Base-by-base conservation (phyloP, 1,284 basidiomycete species). In the Meira miltonrushii region DNA sequence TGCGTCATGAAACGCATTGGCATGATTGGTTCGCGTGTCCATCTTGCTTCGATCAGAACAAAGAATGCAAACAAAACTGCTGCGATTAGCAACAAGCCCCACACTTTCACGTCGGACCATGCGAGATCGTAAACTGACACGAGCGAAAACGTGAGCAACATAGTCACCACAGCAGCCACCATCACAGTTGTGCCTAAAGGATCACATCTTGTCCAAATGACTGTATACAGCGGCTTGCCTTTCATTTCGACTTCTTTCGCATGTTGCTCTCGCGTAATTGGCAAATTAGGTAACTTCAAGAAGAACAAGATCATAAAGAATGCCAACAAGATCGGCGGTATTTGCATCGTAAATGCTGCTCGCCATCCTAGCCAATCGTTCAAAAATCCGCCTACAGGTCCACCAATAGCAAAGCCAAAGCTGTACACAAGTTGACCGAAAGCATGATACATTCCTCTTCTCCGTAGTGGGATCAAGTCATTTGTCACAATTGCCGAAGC, bases 401-500 rank as follows among this genome's bases (percentile, higher is more conserved):
- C 46, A 21, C 46, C 46, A 21, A 23, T 48, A 17, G 46, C 46
- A 25, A 13, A 21, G 7, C 46, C 46, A 5, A 21, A 4, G 12
- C 46, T 48, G 12, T 21, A 48, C 7, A 48, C 46, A 23, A 48
- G 17, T 48, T 48, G 46, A 48, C 46, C 46, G 15, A 72, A 62
- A 7, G 68, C 69, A 39, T 70, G 64, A 57, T 70, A 70, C 21
- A 61, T 66, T 19, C 68, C 68, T 13, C 68, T 40, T 21, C 68
- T 37, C 9, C 41, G 38, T 13, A 72, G 28, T 5, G 53, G 40
- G 2, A 72, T 66, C 7, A 72, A 47, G 40, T 72, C 69, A 15
- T 21, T 21, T 4, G 47, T 28, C 33, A 56, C 47, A 44, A 56
- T 56, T 55, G 52, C 51, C 9, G 19, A 82, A 75, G 87, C 82